Evolutionary conservation across 1,284 basidiomycete genomes (phyloP), one percentile per base, ranked within the genome.

Genomic region (Ustilago sp.): DNA sequence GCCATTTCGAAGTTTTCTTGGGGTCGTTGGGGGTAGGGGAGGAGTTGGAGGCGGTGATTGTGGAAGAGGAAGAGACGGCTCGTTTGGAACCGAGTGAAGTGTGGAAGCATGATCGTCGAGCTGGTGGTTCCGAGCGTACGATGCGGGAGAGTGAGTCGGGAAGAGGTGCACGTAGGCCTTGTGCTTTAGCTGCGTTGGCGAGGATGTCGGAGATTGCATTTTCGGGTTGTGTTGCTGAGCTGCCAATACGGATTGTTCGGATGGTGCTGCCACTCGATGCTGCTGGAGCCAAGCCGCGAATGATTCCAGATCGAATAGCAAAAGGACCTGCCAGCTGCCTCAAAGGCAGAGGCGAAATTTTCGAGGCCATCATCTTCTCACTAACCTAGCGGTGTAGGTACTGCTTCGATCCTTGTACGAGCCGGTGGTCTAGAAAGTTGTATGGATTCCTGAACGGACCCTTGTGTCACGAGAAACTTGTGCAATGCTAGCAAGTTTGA

Each of bases 161-260:
- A 0, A 74, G 53, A 6, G 71, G 66, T 2, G 71, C 48, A 15
- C 31, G 39, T 19, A 65, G 13, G 11, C 66, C 71, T 53, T 70
- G 63, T 23, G 67, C 60, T 8, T 28, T 52, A 28, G 67, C 66
- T 34, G 72, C 68, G 23, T 66, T 69, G 59, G 63, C 51, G 8
- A 74, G 66, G 13, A 69, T 59, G 54, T 74, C 67, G 2, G 72
- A 74, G 53, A 68, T 68, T 28, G 67, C 72, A 39, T 67, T 67
- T 15, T 69, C 59, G 4, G 72, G 72, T 43, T 69, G 66, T 0
- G 71, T 68, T 31, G 35, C 45, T 0, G 71, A 68, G 51, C 66
- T 65, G 7, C 66, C 63, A 19, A 68, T 68, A 13, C 66, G 62
- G 35, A 68, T 58, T 2, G 58, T 61, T 2, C 71, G 62, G 23